Conservation (phyloP, 257 asterid species). For the Scutellaria galericulata region DNA sequence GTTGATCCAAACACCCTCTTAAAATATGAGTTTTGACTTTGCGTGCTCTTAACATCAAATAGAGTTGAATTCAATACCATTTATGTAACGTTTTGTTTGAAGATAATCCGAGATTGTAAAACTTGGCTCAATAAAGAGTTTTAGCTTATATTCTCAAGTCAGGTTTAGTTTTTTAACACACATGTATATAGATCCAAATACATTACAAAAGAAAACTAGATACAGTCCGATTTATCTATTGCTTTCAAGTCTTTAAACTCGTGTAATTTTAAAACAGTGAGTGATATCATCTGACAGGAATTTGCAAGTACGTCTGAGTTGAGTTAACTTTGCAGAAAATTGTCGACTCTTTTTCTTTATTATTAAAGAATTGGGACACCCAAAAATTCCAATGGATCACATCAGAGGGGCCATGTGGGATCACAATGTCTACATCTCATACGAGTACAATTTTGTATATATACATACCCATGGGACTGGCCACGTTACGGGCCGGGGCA, state of each 20-base stretch:
- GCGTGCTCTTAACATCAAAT: too few species aligned
- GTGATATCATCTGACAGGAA: constrained; percentile 39
- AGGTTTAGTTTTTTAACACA: too few species aligned
- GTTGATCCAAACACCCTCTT: too few species aligned
- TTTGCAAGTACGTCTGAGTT: constrained; percentile 38
- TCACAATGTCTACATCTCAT: constrained; percentile 52
- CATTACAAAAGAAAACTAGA: too few species aligned
- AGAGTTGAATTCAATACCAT: too few species aligned
- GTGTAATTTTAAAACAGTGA: constrained; percentile 2
- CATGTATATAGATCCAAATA: too few species aligned
- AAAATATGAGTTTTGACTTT: too few species aligned
- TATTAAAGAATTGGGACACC: background rate
- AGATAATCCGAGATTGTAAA: too few species aligned
- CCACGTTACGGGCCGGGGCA: too few species aligned
- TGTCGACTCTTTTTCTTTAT: constrained; percentile 32
- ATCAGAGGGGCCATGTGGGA: constrained; percentile 56
- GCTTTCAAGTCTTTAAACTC: constrained; percentile 40
- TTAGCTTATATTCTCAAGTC: too few species aligned
- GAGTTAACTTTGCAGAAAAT: constrained; percentile 42
- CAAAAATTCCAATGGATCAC: constrained; percentile 45
- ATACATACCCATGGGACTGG: background rate
- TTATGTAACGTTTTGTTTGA: too few species aligned
- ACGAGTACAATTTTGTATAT: background rate
- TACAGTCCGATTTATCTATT: background rate
- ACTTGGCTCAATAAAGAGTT: too few species aligned